Percentiles rank a stretch among this genome's conserved stretches.
phyloP scores from a whole-genome alignment of 306 rosid genomes.

The Cyamopsis tetragonoloba region DNA sequence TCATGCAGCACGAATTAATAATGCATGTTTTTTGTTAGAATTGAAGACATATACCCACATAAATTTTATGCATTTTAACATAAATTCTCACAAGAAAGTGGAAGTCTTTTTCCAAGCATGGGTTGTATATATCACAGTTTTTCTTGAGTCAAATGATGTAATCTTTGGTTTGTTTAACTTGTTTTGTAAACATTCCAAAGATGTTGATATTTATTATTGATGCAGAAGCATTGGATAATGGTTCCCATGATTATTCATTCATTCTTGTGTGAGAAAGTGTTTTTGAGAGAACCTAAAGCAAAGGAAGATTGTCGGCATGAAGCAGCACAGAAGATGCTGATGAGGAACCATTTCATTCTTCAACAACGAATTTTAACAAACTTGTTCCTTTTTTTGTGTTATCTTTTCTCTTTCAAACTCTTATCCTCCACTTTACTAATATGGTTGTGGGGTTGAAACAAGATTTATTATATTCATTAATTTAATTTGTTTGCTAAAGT shows the following conservation, averaged over 20 bases:
- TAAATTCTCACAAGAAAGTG: constrained; percentile 24
- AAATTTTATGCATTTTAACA: background rate
- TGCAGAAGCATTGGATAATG: constrained; percentile 34
- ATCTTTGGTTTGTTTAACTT: constrained; percentile 39
- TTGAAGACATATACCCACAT: background rate
- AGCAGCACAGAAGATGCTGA: constrained; percentile 43
- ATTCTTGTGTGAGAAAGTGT: constrained; percentile 45
- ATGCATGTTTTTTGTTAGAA: background rate
- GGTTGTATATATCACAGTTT: constrained; percentile 9
- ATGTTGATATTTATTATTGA: constrained; percentile 32
- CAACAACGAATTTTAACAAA: constrained; percentile 27
- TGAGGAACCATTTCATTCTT: constrained; percentile 28
- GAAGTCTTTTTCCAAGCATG: constrained; percentile 48
- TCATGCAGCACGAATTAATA: background rate
- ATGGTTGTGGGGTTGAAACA: constrained; percentile 24
- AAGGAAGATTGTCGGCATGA: constrained; percentile 44
- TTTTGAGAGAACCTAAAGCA: constrained; percentile 29
- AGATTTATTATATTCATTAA: constrained; percentile 13
- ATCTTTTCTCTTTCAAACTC: background rate
- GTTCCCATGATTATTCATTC: constrained; percentile 32
- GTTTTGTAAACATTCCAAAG: constrained; percentile 47
- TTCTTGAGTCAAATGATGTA: constrained; percentile 42
- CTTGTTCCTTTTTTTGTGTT: background rate
- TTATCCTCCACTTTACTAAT: constrained; percentile 27
- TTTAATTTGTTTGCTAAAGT: constrained; percentile 31